phyloP scores from a whole-genome alignment of 2,329 filamentous ascomycete genomes.

The Tolypocladium sp. region DNA sequence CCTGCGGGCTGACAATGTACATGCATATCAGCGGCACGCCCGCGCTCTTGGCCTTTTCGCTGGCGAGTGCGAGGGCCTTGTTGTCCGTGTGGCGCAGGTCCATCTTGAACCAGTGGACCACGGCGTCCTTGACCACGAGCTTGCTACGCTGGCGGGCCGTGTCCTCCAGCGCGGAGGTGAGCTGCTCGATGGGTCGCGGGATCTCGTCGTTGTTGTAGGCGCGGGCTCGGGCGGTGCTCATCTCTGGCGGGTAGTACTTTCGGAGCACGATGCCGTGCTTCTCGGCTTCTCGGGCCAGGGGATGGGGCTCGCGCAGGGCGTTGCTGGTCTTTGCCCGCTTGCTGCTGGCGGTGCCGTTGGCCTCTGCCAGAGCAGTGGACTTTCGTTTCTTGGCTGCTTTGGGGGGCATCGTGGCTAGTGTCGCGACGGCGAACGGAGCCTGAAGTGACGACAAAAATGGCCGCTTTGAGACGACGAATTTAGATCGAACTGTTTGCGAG shows the following conservation, averaged over 20 bases:
- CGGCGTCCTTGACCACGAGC: slow-evolving; percentile 47
- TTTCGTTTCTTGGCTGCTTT: slow-evolving; percentile 22
- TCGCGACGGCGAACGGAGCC: not conserved
- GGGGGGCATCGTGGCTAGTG: slow-evolving; percentile 17
- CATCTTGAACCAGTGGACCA: slow-evolving; percentile 87
- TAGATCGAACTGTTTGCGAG: not conserved
- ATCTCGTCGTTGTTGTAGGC: slow-evolving; percentile 65
- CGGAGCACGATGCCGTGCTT: slow-evolving; percentile 56
- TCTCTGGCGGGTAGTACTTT: slow-evolving; percentile 76
- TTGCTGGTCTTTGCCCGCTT: slow-evolving; percentile 22
- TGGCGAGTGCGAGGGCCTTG: slow-evolving; percentile 57
- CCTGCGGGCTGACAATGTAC: slow-evolving; percentile 74
- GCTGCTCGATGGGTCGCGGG: slow-evolving; percentile 61
- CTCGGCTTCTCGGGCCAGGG: slow-evolving; percentile 34
- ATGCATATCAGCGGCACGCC: slow-evolving; percentile 65
- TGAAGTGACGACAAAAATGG: not conserved
- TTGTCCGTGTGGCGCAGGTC: slow-evolving; percentile 72
- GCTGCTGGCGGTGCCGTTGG: slow-evolving; percentile 16
- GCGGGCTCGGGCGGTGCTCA: slow-evolving; percentile 68
- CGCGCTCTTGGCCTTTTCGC: slow-evolving; percentile 53
- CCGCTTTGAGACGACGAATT: not conserved
- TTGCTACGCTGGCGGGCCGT: slow-evolving; percentile 45
- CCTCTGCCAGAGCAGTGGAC: slow-evolving; percentile 8
- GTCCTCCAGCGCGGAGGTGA: slow-evolving; percentile 51
- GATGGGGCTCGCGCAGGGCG: slow-evolving; percentile 35